phyloP scores from a whole-genome alignment of 2,329 filamentous ascomycete species.

The Verticillium longisporum region DNA sequence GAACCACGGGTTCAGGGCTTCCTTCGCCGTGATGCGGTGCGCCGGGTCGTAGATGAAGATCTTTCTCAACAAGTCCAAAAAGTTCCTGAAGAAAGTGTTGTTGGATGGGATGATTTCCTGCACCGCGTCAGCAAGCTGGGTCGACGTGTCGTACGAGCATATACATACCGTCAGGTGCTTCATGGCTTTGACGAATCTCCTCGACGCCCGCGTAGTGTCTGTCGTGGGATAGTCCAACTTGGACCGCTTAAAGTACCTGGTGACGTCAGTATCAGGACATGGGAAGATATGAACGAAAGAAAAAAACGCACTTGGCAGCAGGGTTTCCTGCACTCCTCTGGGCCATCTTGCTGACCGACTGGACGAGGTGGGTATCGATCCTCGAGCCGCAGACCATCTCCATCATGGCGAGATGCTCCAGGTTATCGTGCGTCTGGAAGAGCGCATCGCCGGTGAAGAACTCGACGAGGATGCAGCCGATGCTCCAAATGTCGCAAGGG shows the following conservation, averaged over 20 bases:
- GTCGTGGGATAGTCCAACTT: constrained; percentile 58
- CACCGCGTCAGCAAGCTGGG: constrained; percentile 6
- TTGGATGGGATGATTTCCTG: constrained; percentile 60
- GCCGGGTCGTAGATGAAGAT: constrained; percentile 64
- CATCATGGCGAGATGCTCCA: constrained; percentile 73
- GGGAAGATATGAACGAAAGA: no score
- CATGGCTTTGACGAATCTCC: constrained; percentile 66
- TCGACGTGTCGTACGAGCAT: neutral
- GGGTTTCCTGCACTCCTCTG: constrained; percentile 51
- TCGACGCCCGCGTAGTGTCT: constrained; percentile 58
- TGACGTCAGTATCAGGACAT: constrained; percentile 17
- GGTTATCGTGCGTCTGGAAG: constrained; percentile 67
- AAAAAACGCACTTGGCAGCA: constrained; percentile 53
- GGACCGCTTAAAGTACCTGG: constrained; percentile 59
- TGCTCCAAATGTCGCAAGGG: constrained; percentile 69
- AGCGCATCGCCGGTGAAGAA: constrained; percentile 66
- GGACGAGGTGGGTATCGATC: constrained; percentile 53
- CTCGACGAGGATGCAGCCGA: constrained; percentile 65
- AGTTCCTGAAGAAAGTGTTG: constrained; percentile 53
- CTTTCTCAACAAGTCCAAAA: constrained; percentile 56
- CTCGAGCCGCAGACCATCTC: constrained; percentile 56
- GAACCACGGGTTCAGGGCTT: constrained; percentile 63
- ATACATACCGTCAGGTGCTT: constrained; percentile 54
- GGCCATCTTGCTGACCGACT: constrained; percentile 48
- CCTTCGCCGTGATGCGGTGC: constrained; percentile 59